A percentile compares a stretch with the other conserved stretches of the same genome.
phyloP scores from a whole-genome alignment of 2,329 filamentous ascomycete species.

The Aspergillus sp. region DNA sequence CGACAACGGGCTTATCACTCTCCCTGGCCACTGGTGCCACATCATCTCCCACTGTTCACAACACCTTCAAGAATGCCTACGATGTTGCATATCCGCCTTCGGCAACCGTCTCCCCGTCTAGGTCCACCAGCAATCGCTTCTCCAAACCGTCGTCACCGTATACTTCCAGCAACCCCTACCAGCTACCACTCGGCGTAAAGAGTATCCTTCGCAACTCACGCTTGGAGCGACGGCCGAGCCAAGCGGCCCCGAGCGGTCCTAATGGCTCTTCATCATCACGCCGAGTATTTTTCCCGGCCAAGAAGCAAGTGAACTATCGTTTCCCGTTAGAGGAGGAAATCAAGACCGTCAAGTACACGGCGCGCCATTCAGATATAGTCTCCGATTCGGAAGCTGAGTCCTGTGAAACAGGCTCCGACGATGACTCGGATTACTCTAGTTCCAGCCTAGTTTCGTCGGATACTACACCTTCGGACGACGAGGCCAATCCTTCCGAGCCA shows the following conservation, averaged over 20 bases:
- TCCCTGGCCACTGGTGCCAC: constrained; percentile 49
- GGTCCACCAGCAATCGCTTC: constrained; percentile 25
- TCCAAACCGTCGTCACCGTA: constrained; percentile 33
- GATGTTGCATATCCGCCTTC: constrained; percentile 43
- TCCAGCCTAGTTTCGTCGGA: constrained; percentile 29
- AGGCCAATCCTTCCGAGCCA: constrained; percentile 18
- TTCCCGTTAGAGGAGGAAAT: constrained; percentile 60
- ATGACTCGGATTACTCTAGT: constrained; percentile 28
- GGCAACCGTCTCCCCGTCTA: constrained; percentile 38
- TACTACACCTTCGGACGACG: constrained; percentile 34
- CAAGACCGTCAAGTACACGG: constrained; percentile 54
- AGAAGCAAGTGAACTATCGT: constrained; percentile 59
- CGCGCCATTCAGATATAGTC: constrained; percentile 57
- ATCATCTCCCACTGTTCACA: constrained; percentile 59
- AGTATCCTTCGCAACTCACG: constrained; percentile 51
- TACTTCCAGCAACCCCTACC: constrained; percentile 34
- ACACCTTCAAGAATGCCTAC: constrained; percentile 63
- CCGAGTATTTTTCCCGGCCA: constrained; percentile 51
- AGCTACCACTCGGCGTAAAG: constrained; percentile 44
- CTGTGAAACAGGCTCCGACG: constrained; percentile 20
- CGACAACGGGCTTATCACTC: constrained; percentile 53
- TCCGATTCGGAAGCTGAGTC: constrained; percentile 21
- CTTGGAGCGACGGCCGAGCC: constrained; percentile 41
- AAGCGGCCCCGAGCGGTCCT: constrained; percentile 34
- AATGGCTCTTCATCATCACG: constrained; percentile 34